These are phyloP conservation scores for Yamadazyma sp. DNA, from an alignment of 805 yeast species.

Conservation along the genomic window DNA sequence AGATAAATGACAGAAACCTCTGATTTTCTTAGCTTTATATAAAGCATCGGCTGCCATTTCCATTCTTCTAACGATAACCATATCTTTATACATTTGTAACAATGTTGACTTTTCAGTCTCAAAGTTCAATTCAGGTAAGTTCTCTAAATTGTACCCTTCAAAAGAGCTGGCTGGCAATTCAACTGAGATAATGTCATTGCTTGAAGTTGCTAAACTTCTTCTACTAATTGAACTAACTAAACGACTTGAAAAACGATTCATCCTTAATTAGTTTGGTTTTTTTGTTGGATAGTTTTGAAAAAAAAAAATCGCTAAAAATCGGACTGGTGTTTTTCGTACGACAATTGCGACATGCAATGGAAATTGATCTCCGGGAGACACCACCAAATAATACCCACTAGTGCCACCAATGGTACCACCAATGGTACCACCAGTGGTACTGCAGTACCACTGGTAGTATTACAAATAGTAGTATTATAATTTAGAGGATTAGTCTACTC, in stretches of 20 bases:
- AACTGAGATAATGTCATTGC: slow-evolving; percentile 42
- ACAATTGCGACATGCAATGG: too few species aligned
- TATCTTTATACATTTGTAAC: slow-evolving; percentile 93
- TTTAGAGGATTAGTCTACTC: too few species aligned
- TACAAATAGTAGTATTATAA: too few species aligned
- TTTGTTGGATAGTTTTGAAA: too few species aligned
- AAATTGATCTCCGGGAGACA: too few species aligned
- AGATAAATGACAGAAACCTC: slow-evolving; percentile 98
- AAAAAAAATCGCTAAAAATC: too few species aligned
- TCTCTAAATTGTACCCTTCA: slow-evolving; percentile 74
- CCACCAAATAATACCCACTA: too few species aligned
- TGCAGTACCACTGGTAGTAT: too few species aligned
- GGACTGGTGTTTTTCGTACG: too few species aligned
- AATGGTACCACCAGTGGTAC: too few species aligned
- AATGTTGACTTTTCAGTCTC: slow-evolving; percentile 78
- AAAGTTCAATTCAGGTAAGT: slow-evolving; percentile 62
- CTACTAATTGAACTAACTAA: slow-evolving; percentile 14
- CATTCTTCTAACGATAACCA: slow-evolving; percentile 92
- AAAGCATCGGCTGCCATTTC: slow-evolving; percentile 99
- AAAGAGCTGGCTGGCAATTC: slow-evolving; percentile 78
- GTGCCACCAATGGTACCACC: too few species aligned
- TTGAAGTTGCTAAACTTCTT: slow-evolving; percentile 35
- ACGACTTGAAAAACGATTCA: slow-evolving; percentile 3
- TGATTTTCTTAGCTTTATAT: slow-evolving; percentile 96
- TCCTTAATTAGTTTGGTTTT: slow-evolving; percentile 2